Base-by-base conservation (phyloP, 306 rosid species). In the Senna tora region DNA sequence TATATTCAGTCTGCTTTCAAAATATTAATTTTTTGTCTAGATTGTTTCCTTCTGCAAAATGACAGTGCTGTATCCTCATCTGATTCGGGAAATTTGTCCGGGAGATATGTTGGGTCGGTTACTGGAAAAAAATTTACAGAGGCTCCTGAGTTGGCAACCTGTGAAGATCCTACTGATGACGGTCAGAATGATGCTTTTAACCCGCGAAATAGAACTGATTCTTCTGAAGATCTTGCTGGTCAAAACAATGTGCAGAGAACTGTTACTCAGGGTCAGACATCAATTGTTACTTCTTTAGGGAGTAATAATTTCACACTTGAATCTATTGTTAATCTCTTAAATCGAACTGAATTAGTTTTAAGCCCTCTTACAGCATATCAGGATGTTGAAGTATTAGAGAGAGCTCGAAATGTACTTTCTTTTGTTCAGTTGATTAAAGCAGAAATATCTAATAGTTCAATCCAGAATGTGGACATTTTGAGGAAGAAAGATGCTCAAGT, bases 371-470 rank as follows among this genome's bases (percentile, higher is more conserved):
- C 79, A 51, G 82, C 82, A 63, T 83, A 89, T 83, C 82, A 81
- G 75, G 88, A 91, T 79, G 95, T 91, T 65, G 98, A 94, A 71
- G 75, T 94, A 68, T 76, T 89, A 42, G 98, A 91, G 77, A 94
- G 98, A 86, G 85, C 89, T 9, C 81, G 83, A 9, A 87, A 87
- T 73, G 43, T 91, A 69, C 81, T 87, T 71, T 74, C 87, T 71
- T 84, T 91, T 75, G 81, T 87, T 52, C 90, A 72, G 75, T 79
- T 94, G 80, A 75, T 89, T 51, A 89, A 80, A 72, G 70, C 69
- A 57, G 83, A 84, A 67, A 67, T 87, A 47, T 58, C 75, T 55
- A 78, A 77, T 60, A 28, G 51, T 55, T 67, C 84, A 59, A 64
- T 58, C 51, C 83, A 70, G 75, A 77, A 79, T 69, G 77, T 65